phyloP scores from a whole-genome alignment of 2,329 filamentous ascomycete genomes.

The Claviceps monticola region DNA sequence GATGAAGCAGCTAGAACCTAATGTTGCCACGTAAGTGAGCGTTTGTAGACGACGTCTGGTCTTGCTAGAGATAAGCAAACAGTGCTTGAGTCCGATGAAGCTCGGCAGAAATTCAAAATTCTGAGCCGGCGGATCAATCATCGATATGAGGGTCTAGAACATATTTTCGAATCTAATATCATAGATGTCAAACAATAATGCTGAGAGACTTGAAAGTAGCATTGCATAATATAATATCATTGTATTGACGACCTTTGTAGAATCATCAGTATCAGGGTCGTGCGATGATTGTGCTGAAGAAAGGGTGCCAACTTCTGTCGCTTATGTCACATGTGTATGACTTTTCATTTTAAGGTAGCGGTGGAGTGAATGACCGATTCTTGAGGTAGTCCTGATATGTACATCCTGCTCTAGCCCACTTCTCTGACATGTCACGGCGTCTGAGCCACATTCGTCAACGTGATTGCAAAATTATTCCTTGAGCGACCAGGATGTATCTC shows the following conservation, averaged over 20 bases:
- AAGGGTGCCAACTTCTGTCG: background rate
- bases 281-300: background rate
- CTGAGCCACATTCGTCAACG: slow-evolving; percentile 30
- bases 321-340: background rate
- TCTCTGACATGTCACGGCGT: slow-evolving; percentile 3
- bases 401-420: background rate
- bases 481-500: slow-evolving; percentile 61
- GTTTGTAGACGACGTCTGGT: background rate
- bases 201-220: background rate
- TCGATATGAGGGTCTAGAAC: background rate
- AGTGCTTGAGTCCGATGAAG: background rate
- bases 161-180: background rate
- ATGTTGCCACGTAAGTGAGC: background rate
- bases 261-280: background rate
- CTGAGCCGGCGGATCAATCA: background rate
- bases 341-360: background rate
- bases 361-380: background rate
- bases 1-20: background rate
- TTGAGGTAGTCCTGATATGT: background rate
- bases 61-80: background rate
- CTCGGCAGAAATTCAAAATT: background rate
- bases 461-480: slow-evolving; percentile 85
- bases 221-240: background rate
- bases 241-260: background rate
- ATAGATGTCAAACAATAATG: background rate